Percentiles rank a stretch among this genome's conserved stretches.
phyloP scores from a whole-genome alignment of 345 rosid species.

The Boechera divaricarpa region DNA sequence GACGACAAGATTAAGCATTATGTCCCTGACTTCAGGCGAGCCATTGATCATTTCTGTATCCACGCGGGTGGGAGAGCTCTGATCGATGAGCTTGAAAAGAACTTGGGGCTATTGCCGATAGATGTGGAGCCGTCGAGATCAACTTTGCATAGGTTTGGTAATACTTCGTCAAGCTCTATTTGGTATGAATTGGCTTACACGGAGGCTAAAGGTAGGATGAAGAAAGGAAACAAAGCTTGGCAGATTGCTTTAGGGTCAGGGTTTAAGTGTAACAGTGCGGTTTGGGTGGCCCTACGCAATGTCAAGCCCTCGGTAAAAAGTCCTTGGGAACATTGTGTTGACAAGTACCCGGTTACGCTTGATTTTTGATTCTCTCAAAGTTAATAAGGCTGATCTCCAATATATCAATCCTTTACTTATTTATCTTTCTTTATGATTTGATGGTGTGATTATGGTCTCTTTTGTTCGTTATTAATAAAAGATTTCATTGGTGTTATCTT shows the following conservation, averaged over 20 bases:
- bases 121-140: conserved; percentile 44
- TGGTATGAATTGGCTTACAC: conserved; percentile 46
- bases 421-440: background rate
- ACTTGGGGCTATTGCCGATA: conserved; percentile 14
- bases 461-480: background rate
- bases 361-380: conserved; percentile 26
- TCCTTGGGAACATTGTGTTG: conserved; percentile 71
- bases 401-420: background rate
- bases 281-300: conserved; percentile 34
- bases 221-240: conserved; percentile 45
- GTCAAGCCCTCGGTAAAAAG: conserved; percentile 49
- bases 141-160: conserved; percentile 45
- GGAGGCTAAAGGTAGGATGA: conserved; percentile 46
- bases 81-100: conserved; percentile 40
- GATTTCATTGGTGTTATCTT: background rate
- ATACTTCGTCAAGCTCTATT: conserved; percentile 45
- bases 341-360: conserved; percentile 65
- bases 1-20: conserved; percentile 55
- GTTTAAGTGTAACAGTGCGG: conserved; percentile 47
- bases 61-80: conserved; percentile 45
- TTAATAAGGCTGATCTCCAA: background rate
- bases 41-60: conserved; percentile 78
- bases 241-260: conserved; percentile 49
- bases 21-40: conserved; percentile 84
- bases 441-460: background rate